Base-by-base conservation (phyloP, 2,329 filamentous ascomycete species). In the Gnomoniopsis sp. region DNA sequence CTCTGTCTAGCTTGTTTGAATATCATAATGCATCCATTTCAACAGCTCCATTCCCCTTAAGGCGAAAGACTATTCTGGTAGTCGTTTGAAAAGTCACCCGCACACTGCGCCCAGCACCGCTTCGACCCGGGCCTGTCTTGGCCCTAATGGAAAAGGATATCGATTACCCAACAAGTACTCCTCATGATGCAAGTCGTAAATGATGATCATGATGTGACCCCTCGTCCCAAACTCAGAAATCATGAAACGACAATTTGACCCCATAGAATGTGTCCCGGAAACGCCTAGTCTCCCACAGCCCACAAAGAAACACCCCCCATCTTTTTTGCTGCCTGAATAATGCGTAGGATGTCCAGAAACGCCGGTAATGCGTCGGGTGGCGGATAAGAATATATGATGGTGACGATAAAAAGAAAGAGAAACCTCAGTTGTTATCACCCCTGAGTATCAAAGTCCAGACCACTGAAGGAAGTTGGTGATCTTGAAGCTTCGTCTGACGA, bases 141-240 rank as follows among this genome's bases (percentile, higher is more conserved):
- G 38, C 7, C 14, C 33, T 26, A 44, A 10, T 38, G 21, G 26
- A n/a, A 21, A 21, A n/a, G 15, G 1, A 22, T 23, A 15, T 19
- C 3, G 2, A 38, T 43, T 22, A 48, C 22, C 53, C 53, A 41
- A 48, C n/a, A 19, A 22, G 17, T 41, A 55, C 53, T 49, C 53
- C 53, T 43, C 34, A 49, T 23, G 34, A 49, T 49, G 44, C 53
- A 55, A 41, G 33, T 55, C 53, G 46, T 49, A 17, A 55, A 49
- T 34, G 46, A n/a, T 41, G 46, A 49, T 43, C 53, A 49, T 55
- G 8, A 48, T 34, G 44, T 55, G 11, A 22, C 6, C 19, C 23
- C 19, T 23, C 22, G 19, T 17, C 2, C 41, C 30, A 10, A 21
- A 19, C 2, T 19, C n/a, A 30, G 22, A 34, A 48, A 22, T 15